Percentiles rank a stretch among this genome's conserved stretches.
phyloP scores from a whole-genome alignment of 441 rosid genomes.

The Erysimum pusillum region DNA sequence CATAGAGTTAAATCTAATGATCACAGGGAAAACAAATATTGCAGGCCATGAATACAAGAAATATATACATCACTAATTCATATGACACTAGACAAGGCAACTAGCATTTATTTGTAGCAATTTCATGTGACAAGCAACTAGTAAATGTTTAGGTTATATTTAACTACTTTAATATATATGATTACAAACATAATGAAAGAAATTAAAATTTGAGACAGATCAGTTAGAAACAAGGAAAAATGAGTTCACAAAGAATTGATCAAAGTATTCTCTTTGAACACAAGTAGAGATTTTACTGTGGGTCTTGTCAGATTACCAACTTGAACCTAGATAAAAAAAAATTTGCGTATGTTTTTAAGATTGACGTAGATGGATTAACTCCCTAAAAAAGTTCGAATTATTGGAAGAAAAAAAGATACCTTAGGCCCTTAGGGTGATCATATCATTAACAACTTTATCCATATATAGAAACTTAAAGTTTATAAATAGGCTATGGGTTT shows the following conservation, averaged over 20 bases:
- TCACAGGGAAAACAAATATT: not conserved
- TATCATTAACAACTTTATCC: conserved; percentile 22
- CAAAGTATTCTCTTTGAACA: not conserved
- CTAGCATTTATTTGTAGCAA: not conserved
- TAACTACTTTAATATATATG: not conserved
- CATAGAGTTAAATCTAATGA: not conserved
- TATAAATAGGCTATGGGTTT: not conserved
- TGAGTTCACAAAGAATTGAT: not conserved
- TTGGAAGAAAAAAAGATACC: conserved; percentile 14
- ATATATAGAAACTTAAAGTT: conserved; percentile 32
- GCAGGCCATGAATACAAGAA: not conserved
- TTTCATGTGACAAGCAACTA: not conserved
- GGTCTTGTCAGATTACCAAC: not conserved
- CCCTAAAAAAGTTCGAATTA: not conserved
- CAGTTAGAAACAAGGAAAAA: not conserved
- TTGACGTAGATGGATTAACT: not conserved
- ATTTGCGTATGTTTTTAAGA: not conserved
- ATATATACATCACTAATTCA: not conserved
- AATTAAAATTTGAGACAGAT: not conserved
- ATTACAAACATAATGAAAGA: not conserved
- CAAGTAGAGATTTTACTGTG: not conserved
- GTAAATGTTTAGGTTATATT: not conserved
- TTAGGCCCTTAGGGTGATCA: conserved; percentile 11
- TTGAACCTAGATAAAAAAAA: not conserved
- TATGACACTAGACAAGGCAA: not conserved